A percentile compares a stretch with the other conserved stretches of the same genome.
Evolutionary conservation across 257 asterid genomes (phyloP).

Genomic region (Rhazya stricta): DNA sequence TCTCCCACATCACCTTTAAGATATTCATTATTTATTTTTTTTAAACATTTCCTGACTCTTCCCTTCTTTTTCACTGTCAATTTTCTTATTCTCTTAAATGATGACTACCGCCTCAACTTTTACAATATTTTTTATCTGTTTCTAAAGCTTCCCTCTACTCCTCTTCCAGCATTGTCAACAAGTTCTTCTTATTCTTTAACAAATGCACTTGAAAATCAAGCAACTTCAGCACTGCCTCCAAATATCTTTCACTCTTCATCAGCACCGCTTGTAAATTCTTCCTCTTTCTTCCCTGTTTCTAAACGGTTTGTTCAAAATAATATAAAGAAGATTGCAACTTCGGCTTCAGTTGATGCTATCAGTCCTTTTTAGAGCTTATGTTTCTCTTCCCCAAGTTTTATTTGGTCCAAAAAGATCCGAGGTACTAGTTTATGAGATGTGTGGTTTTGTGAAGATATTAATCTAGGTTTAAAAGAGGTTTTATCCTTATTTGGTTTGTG

Average conservation of each 20-base stretch:
- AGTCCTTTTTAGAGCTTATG: conserved; percentile 78
- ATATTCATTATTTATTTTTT: no score
- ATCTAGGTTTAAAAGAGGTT: no score
- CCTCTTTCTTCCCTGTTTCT: conserved; percentile 44
- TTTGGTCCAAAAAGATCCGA: conserved; percentile 87
- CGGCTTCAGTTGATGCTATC: conserved; percentile 53
- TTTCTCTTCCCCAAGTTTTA: conserved; percentile 91
- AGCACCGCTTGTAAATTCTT: conserved; percentile 22
- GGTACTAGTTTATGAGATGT: no score
- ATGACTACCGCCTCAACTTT: no score
- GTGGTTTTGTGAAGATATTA: no score
- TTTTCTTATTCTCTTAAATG: no score
- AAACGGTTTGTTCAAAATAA: conserved; percentile 68
- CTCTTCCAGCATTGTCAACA: conserved; percentile 5
- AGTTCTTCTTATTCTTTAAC: neutral
- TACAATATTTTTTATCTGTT: no score
- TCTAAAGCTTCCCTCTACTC: conserved; percentile 23
- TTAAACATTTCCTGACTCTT: no score
- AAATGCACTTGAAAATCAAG: conserved; percentile 17
- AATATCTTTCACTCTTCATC: conserved; percentile 37
- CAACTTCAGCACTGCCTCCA: conserved; percentile 47
- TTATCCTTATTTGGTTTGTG: no score
- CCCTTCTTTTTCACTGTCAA: no score
- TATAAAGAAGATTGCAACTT: conserved; percentile 13
- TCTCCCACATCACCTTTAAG: no score